phyloP scores from a whole-genome alignment of 2,329 filamentous ascomycete species.

The Pestalotiopsis sp. region DNA sequence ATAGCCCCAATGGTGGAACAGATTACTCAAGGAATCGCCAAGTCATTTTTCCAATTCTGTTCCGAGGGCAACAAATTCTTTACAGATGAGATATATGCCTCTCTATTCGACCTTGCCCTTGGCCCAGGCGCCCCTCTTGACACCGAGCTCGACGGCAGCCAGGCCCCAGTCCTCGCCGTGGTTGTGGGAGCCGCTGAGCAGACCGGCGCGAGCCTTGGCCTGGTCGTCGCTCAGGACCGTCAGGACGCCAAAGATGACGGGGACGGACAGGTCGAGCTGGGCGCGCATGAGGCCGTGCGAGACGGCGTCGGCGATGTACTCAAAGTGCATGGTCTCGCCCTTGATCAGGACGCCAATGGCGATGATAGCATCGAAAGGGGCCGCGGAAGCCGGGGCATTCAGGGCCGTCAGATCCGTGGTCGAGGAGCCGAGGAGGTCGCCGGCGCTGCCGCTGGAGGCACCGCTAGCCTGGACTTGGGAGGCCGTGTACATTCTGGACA shows the following conservation, averaged over 20 bases:
- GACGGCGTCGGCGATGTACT: slow-evolving; percentile 93
- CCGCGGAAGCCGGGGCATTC: slow-evolving; percentile 43
- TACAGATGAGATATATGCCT: neutral
- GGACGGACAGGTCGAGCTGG: slow-evolving; percentile 84
- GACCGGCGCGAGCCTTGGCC: slow-evolving; percentile 79
- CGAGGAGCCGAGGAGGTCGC: slow-evolving; percentile 73
- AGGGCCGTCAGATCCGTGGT: slow-evolving; percentile 67
- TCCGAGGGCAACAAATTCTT: neutral
- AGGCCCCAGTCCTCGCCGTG: slow-evolving; percentile 96
- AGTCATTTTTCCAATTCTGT: neutral
- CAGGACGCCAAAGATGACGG: slow-evolving; percentile 89
- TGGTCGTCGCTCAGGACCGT: slow-evolving; percentile 90
- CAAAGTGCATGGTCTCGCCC: slow-evolving; percentile 98
- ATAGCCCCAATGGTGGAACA: too few species aligned
- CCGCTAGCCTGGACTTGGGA: slow-evolving; percentile 79
- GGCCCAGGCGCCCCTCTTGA: slow-evolving; percentile 84
- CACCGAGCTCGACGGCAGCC: slow-evolving; percentile 90
- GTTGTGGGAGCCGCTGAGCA: slow-evolving; percentile 74
- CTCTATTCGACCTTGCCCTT: slow-evolving; percentile 62
- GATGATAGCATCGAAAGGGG: slow-evolving; percentile 89
- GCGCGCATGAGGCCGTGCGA: slow-evolving; percentile 93
- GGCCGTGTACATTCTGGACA: slow-evolving; percentile 73
- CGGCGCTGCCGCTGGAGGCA: slow-evolving; percentile 66
- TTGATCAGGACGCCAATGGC: slow-evolving; percentile 97
- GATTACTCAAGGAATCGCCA: too few species aligned